These are phyloP conservation scores for Hansenula lynferdii DNA, from an alignment of 1,139 yeast genomes.

Conservation along the genomic window DNA sequence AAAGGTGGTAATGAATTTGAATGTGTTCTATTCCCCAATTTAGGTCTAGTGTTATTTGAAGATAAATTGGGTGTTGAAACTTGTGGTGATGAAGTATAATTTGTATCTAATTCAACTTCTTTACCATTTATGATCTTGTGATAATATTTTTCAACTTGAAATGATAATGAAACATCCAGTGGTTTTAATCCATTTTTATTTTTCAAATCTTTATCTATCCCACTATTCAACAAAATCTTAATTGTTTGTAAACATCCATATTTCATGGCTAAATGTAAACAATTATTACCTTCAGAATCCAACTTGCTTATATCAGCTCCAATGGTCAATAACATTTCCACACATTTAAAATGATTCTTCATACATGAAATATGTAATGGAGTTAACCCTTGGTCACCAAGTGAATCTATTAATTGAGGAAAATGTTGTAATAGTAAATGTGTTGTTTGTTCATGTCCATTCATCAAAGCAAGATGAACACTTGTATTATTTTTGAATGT, in stretches of 20 bases:
- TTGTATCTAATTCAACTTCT: constrained; percentile 1
- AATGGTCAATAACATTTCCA: constrained; percentile 65
- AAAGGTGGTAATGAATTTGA: constrained; percentile 25
- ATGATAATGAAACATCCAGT: constrained; percentile 48
- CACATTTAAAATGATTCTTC: constrained; percentile 64
- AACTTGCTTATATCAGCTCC: constrained; percentile 68
- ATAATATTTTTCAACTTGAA: constrained; percentile 37
- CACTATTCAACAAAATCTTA: constrained; percentile 48
- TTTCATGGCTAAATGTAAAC: constrained; percentile 77
- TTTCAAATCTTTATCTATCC: constrained; percentile 42
- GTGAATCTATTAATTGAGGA: constrained; percentile 59
- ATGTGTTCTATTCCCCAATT: constrained; percentile 9
- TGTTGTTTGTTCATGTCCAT: constrained; percentile 74
- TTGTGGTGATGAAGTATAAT: constrained; percentile 4
- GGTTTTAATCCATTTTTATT: constrained; percentile 73
- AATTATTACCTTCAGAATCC: constrained; percentile 68
- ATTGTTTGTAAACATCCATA: constrained; percentile 67
- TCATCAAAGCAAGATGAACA: constrained; percentile 66
- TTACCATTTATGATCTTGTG: constrained; percentile 12
- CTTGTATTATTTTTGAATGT: constrained; percentile 71
- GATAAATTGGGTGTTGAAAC: neutral
- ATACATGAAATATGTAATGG: constrained; percentile 73
- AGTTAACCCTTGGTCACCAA: constrained; percentile 55
- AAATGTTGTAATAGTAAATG: constrained; percentile 80
- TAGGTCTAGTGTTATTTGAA: neutral